Evolutionary conservation across 2,329 filamentous ascomycete species (phyloP), one percentile per base, ranked within the genome.

Genomic region (Apiospora kogelbergensis): DNA sequence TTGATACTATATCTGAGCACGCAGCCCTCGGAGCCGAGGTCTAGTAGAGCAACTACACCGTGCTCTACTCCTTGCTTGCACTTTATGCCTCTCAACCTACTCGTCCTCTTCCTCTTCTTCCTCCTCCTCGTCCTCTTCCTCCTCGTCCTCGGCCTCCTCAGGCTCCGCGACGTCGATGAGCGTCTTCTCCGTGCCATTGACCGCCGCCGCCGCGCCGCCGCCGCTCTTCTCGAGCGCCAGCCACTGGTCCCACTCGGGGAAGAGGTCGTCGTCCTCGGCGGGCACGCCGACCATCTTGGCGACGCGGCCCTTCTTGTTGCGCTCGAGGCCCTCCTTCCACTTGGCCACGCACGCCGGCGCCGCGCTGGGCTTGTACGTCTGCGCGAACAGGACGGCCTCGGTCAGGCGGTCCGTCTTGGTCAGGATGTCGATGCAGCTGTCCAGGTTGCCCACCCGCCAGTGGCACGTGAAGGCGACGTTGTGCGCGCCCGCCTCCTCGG

Each of bases 201-300:
- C 70, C 6, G 81, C 78, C 68, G 72, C 70, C 2, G 81, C 78
- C n/a, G n/a, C n/a, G n/a, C n/a, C n/a, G 3, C 84, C 85, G 3
- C 92, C 92, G 74, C 94, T 90, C 70, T 86, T 88, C 83, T 98
- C 96, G 71, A 97, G 79, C 76, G 88, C 86, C 74, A 98, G 78
- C 84, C 93, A 98, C 80, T 96, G 92, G 5, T 97, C 93, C 96
- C 96, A 99, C 76, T 98, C 94, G 0, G 95, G 95, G 83, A 99
- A 99, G 74, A 99, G 86, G 2, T 97, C 95, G 48, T 92, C 92
- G 70, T 94, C 93, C 74, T 93, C 91, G 0, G 89, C 92, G 0
- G 96, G 96, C 0, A 93, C 87, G 70, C 93, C 95, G 67, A 99
- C 88, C 66, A 94, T 85, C 82, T 95, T 92, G 13, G 92, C 89